Evolutionary conservation across 2,329 filamentous ascomycete species (phyloP).

Genomic region (Pseudogymnoascus sp.): DNA sequence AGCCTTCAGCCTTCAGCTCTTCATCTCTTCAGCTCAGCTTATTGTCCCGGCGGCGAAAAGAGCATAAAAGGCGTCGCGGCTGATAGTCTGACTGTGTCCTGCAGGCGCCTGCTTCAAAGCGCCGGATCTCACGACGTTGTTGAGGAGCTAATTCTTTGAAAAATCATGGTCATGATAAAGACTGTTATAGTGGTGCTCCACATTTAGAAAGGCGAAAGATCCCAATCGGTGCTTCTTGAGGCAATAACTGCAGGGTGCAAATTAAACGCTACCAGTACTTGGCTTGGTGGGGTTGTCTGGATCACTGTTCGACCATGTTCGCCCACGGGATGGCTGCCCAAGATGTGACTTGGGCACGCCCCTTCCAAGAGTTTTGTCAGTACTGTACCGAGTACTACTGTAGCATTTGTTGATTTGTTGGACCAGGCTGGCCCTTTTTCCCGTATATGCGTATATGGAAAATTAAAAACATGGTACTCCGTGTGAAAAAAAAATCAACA

Average conservation of each 20-base stretch:
- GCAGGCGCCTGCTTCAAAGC: neutral
- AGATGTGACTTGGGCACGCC: conserved; percentile 9
- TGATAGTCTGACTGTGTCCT: conserved; percentile 4
- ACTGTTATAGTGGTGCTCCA: neutral
- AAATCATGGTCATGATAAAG: neutral
- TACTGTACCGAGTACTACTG: too few species aligned
- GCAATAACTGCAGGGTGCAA: conserved; percentile 8
- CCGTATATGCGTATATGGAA: neutral
- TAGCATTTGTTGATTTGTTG: neutral
- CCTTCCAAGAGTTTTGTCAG: neutral
- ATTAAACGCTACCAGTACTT: conserved; percentile 2
- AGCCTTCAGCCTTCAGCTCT: neutral
- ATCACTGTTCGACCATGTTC: neutral
- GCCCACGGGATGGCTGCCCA: conserved; percentile 5
- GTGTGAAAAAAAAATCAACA: neutral
- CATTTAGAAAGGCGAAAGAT: neutral
- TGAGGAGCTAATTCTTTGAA: conserved; percentile 1
- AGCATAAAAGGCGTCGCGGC: neutral
- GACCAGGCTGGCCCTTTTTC: neutral
- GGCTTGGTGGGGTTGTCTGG: neutral
- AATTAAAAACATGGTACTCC: neutral
- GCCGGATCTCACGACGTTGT: neutral
- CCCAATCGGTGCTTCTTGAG: conserved; percentile 4
- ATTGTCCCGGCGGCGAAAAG: neutral
- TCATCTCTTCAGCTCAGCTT: too few species aligned